Evolutionary conservation across 257 asterid genomes (phyloP).

Genomic region (Solanum bukasovii): DNA sequence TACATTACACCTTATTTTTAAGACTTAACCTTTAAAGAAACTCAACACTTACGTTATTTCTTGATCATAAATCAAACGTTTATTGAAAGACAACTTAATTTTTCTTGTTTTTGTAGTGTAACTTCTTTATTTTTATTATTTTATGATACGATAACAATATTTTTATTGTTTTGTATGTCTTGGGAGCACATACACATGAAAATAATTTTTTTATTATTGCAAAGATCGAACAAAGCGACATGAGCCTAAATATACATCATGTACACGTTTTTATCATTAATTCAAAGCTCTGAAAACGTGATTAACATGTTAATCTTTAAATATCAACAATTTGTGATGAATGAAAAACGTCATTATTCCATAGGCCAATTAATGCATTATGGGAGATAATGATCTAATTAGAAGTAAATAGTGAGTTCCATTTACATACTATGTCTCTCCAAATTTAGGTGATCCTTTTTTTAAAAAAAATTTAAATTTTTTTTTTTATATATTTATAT

Average conservation of each 20-base stretch:
- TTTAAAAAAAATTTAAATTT: too few species aligned
- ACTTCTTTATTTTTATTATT: too few species aligned
- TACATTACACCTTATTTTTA: neutral
- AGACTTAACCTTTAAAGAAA: neutral
- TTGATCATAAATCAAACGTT: neutral
- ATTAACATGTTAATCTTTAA: neutral
- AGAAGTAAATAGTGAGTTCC: neutral
- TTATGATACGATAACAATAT: neutral
- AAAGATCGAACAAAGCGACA: too few species aligned
- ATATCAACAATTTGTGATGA: neutral
- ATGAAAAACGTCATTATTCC: neutral
- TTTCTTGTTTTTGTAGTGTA: too few species aligned
- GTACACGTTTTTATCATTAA: neutral
- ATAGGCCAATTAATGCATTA: neutral
- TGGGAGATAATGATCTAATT: neutral
- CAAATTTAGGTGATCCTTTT: neutral
- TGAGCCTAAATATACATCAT: neutral
- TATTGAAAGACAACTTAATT: too few species aligned
- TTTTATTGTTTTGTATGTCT: neutral
- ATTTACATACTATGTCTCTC: neutral
- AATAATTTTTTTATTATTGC: too few species aligned
- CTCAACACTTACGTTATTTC: neutral
- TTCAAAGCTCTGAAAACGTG: neutral
- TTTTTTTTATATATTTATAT: too few species aligned
- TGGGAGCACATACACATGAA: neutral